A percentile compares a stretch with the other conserved stretches of the same genome.
phyloP scores from a whole-genome alignment of 805 yeast species.

The Ascoidea rubescens region DNA sequence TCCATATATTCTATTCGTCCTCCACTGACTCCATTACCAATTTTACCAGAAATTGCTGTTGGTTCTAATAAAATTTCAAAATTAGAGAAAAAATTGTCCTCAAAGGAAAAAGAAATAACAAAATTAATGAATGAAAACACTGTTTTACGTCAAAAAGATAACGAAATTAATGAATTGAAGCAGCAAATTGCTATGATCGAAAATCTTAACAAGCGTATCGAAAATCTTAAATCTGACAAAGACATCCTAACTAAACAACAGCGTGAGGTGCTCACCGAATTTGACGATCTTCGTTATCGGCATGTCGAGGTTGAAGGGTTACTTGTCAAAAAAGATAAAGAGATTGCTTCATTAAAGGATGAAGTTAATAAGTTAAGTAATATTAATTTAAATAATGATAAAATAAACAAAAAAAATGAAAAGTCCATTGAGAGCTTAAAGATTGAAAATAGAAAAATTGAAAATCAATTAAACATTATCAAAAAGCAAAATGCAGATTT shows the following conservation, averaged over 20 bases:
- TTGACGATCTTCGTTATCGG: slow-evolving; percentile 5
- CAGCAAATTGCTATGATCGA: slow-evolving; percentile 3
- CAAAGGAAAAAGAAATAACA: neutral
- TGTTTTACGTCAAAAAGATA: neutral
- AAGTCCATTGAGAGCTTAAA: neutral
- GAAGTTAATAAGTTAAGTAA: neutral
- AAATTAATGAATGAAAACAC: neutral
- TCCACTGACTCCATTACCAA: neutral
- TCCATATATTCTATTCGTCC: too few species aligned
- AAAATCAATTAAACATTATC: neutral
- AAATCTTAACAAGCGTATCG: slow-evolving; percentile 2
- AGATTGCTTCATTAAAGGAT: slow-evolving; percentile 1
- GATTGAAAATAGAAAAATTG: neutral
- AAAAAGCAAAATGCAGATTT: neutral
- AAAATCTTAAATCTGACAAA: neutral
- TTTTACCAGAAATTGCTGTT: neutral
- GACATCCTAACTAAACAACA: neutral
- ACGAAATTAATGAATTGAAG: slow-evolving; percentile 1
- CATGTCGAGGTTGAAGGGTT: slow-evolving; percentile 2
- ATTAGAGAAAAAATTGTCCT: neutral
- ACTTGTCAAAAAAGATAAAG: slow-evolving; percentile 2
- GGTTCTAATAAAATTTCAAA: neutral
- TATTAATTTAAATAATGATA: too few species aligned
- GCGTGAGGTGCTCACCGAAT: neutral
- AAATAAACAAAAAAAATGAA: neutral